These are phyloP conservation scores for Xylaria sp. DNA, from an alignment of 2,329 filamentous ascomycete genomes.

Conservation along the genomic window DNA sequence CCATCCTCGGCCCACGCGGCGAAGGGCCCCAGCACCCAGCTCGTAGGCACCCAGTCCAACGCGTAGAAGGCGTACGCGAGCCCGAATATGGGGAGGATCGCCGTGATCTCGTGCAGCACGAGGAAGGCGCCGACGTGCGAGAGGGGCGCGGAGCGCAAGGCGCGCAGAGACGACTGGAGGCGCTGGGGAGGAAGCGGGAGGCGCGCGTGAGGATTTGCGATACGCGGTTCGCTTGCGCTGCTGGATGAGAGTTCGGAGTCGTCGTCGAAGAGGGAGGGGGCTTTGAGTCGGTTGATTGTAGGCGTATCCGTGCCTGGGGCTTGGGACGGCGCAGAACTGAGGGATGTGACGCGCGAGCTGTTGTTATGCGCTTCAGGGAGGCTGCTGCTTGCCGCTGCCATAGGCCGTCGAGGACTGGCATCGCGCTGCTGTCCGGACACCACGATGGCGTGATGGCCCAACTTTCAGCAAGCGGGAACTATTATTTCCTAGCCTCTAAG, in stretches of 20 bases:
- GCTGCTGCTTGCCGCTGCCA: conserved; percentile 26
- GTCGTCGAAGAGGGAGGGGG: conserved; percentile 13
- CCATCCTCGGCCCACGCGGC: conserved; percentile 63
- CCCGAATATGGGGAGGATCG: conserved; percentile 77
- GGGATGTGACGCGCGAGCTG: not conserved
- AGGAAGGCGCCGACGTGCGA: conserved; percentile 87
- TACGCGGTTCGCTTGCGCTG: conserved; percentile 42
- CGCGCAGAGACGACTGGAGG: conserved; percentile 71
- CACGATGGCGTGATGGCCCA: not conserved
- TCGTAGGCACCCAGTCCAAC: conserved; percentile 71
- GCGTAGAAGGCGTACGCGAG: conserved; percentile 83
- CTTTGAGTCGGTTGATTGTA: conserved; percentile 31
- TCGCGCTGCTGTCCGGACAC: conserved; percentile 16
- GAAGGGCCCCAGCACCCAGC: conserved; percentile 56
- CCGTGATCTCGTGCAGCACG: conserved; percentile 89
- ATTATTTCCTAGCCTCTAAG: not conserved
- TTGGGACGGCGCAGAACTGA: not conserved
- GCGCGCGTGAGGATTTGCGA: conserved; percentile 54
- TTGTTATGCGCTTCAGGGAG: conserved; percentile 12
- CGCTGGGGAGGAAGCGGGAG: conserved; percentile 60
- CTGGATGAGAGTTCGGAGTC: not conserved
- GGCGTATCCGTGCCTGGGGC: conserved; percentile 21
- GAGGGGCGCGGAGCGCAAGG: conserved; percentile 76
- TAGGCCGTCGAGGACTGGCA: conserved; percentile 25
- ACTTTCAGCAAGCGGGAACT: not conserved